These are phyloP conservation scores for Cryptosporidium felis DNA, from an alignment of 169 alveolate genomes.

Conservation along the genomic window DNA sequence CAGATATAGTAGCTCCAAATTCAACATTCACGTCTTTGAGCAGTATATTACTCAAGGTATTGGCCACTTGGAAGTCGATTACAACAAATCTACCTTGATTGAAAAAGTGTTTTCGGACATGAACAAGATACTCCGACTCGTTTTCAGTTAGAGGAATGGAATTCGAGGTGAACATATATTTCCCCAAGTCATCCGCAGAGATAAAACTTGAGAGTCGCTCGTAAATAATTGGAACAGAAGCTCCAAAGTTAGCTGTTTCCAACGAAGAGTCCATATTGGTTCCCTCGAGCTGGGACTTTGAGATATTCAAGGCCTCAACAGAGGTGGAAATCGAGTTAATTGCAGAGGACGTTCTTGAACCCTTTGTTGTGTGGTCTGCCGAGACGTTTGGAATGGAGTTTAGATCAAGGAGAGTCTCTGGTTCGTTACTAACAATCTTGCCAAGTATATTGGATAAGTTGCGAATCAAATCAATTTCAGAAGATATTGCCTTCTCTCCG, in stretches of 20 bases:
- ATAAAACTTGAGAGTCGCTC: conserved; percentile 30
- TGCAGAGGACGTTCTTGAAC: neutral
- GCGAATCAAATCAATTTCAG: neutral
- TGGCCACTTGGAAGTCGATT: conserved; percentile 80
- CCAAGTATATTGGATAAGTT: conserved; percentile 5
- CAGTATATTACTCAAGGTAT: conserved; percentile 77
- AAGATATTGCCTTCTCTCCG: conserved; percentile 12
- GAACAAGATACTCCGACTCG: conserved; percentile 84
- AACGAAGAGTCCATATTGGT: neutral
- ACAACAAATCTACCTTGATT: conserved; percentile 70
- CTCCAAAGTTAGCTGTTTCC: conserved; percentile 9
- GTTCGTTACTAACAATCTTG: conserved; percentile 34
- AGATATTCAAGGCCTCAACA: neutral
- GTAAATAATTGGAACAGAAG: neutral
- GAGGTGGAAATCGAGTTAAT: conserved; percentile 3
- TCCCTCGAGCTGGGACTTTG: conserved; percentile 28
- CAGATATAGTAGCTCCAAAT: conserved; percentile 55
- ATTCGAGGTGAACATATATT: conserved; percentile 66
- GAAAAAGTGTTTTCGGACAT: conserved; percentile 74
- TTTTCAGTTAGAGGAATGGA: conserved; percentile 80
- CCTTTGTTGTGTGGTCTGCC: neutral
- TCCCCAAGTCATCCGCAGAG: conserved; percentile 44
- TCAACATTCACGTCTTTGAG: conserved; percentile 74
- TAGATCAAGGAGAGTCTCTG: conserved; percentile 50
- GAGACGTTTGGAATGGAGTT: neutral